Percentiles rank a stretch among this genome's conserved stretches.
Conservation (phyloP, 257 asterid genomes). For the Echites panduratus region DNA sequence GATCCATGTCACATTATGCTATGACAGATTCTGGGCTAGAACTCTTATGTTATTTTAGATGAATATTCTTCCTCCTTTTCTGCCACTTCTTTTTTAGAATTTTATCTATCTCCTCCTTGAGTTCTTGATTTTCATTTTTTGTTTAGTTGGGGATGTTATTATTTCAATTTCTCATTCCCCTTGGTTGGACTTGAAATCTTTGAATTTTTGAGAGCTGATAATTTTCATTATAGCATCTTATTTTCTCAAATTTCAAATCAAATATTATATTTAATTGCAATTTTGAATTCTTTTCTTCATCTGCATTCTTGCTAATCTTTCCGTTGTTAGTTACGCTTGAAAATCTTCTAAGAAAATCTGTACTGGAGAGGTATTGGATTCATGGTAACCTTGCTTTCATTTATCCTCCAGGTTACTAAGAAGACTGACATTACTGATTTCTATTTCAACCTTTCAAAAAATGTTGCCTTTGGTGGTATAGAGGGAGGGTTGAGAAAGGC, state of each 20-base stretch:
- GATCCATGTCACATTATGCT: background rate
- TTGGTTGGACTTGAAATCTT: background rate
- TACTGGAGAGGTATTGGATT: background rate
- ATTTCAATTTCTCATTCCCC: conserved; percentile 1
- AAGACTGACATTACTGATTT: conserved; percentile 74
- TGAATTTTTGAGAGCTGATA: background rate
- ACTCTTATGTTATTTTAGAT: background rate
- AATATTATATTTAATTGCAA: background rate
- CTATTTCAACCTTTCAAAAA: conserved; percentile 68
- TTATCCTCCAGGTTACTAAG: conserved; percentile 64
- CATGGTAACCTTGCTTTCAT: background rate
- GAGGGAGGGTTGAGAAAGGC: conserved; percentile 40
- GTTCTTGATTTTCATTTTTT: background rate
- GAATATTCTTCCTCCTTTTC: background rate
- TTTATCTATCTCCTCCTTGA: background rate
- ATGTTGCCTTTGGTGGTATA: conserved; percentile 78
- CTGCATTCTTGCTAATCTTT: background rate
- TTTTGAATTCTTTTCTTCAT: background rate
- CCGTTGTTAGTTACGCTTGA: background rate
- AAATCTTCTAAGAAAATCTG: background rate
- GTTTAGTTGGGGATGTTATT: conserved; percentile 1
- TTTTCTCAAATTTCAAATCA: background rate
- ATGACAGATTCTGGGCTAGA: background rate
- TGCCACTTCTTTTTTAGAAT: background rate
- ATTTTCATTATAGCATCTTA: background rate